Base-by-base conservation (phyloP, 805 yeast species). In the Clavispora carvajalis region DNA sequence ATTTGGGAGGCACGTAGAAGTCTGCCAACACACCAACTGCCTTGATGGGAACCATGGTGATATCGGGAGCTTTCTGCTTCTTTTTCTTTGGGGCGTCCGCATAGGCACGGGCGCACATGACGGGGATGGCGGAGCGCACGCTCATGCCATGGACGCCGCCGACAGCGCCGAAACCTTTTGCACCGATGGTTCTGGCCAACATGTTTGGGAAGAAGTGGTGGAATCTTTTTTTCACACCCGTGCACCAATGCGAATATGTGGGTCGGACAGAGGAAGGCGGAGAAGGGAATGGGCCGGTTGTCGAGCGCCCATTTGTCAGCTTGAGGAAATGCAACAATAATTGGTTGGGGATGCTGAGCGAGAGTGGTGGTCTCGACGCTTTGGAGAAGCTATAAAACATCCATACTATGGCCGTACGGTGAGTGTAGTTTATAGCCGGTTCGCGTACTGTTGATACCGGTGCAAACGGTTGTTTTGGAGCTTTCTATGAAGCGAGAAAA, bases 11-110 rank as follows among this genome's bases (percentile, higher is more conserved):
- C 19, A 68, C 51, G 48, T 69, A 69, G 51, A 64, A 68, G 47
- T 68, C 72, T 12, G 71, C 67, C 53, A 69, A 55, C 9, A 65
- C 70, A 4, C 70, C 69, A 29, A 69, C 59, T 39, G 54, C 55
- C 41, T 63, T 60, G 37, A 68, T 47, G 24, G 74, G 73, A 12
- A 65, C 57, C 44, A 62, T 63, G 12, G 67, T 50, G 35, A 68
- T 60, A 45, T 67, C 68, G 3, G 62, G 59, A 6, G 47, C 37
- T 24, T 47, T 39, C 9, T n/a, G 12, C 36, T 43, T 46, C 38
- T 53, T 44, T 25, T 43, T 40, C 44, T 33, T 50, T 31, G 38
- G 48, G 21, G 19, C 19, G 19, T 28, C 31, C 5, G 31, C 31
- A 8, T 28, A 28, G 31, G 31, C 16, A 7, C 31, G 31, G 19